Evolutionary conservation across 495 filamentous ascomycete species (phyloP), one percentile per base, ranked within the genome.

Genomic region (Penicillium desertorum): DNA sequence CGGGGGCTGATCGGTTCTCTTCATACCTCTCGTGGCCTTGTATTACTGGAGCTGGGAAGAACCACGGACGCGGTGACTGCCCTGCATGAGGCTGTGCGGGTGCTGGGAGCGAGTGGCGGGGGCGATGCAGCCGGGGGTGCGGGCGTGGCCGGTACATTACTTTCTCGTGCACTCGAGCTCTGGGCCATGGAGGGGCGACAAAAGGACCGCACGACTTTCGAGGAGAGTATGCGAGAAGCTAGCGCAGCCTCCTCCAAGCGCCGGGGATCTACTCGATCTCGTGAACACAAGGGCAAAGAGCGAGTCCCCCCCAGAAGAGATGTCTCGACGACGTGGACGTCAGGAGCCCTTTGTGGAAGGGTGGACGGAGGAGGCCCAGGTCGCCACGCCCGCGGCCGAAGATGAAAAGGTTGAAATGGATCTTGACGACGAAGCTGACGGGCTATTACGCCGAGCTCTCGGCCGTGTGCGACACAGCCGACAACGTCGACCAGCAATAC

Each of bases 151-250:
- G 89, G 86, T 11, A 89, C 89, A 54, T 70, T 92, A 36, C 71
- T 92, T 16, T 86, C 84, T 45, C 88, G 89, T 50, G 88, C 88
- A 10, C 73, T 92, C 1, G 84, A 89, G 54, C 83, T 91, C 65
- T 88, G 85, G 67, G 77, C 83, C 0, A 19, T 68, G n/a, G 74
- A 77, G 36, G 76, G 73, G 2, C 65, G 67, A 16, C 69, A 71
- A 30, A 60, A 63, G 3, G 68, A 25, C 27, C 58, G 62, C 9
- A 43, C 30, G 1, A 30, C 43, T 4, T 55, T 53, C 12, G 50
- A 53, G 17, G 50, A 42, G n/a, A 53, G 19, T 6, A 43, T 53
- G 23, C 50, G 50, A 20, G 37, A 53, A 44, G 12, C 22, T 5
- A 44, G 16, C 17, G 37, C 17, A 6, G n/a, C 50, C 50, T 29